Evolutionary conservation across 495 filamentous ascomycete genomes (phyloP).

Genomic region (Penicillium macrosclerotiorum): DNA sequence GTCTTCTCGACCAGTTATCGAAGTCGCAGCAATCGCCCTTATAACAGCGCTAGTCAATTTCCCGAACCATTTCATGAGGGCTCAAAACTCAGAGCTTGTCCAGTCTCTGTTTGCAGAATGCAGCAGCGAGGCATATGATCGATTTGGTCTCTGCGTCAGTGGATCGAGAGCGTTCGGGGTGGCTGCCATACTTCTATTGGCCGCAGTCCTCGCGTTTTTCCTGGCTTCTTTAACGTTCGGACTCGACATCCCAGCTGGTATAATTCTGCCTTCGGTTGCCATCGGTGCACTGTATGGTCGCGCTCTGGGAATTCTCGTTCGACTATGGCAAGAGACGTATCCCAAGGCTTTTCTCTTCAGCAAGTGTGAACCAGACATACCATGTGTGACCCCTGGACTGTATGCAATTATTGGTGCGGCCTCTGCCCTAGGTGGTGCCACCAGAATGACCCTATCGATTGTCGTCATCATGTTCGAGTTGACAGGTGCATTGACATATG

Average conservation of each 20-base stretch:
- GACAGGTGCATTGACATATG: conserved; percentile 92
- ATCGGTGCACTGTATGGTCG: conserved; percentile 93
- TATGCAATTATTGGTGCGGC: conserved; percentile 97
- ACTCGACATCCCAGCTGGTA: conserved; percentile 93
- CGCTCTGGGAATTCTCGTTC: conserved; percentile 81
- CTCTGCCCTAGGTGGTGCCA: conserved; percentile 94
- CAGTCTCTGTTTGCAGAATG: conserved; percentile 92
- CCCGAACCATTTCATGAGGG: conserved; percentile 91
- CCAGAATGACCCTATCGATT: conserved; percentile 93
- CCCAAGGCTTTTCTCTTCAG: conserved; percentile 74
- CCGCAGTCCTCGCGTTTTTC: conserved; percentile 77
- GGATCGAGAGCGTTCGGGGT: conserved; percentile 69
- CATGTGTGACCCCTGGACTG: conserved; percentile 89
- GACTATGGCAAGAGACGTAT: conserved; percentile 80
- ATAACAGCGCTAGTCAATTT: conserved; percentile 89
- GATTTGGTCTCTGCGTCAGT: conserved; percentile 81
- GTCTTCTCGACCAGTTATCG: conserved; percentile 61
- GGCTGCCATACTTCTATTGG: conserved; percentile 75
- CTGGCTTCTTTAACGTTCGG: conserved; percentile 90
- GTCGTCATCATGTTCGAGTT: conserved; percentile 99
- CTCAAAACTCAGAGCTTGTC: conserved; percentile 88
- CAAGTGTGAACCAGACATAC: conserved; percentile 80
- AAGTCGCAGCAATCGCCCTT: conserved; percentile 72
- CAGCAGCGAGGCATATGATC: conserved; percentile 70
- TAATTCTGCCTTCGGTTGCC: conserved; percentile 96